These are phyloP conservation scores for Inga laurina DNA, from an alignment of 306 rosid species.

Conservation along the genomic window DNA sequence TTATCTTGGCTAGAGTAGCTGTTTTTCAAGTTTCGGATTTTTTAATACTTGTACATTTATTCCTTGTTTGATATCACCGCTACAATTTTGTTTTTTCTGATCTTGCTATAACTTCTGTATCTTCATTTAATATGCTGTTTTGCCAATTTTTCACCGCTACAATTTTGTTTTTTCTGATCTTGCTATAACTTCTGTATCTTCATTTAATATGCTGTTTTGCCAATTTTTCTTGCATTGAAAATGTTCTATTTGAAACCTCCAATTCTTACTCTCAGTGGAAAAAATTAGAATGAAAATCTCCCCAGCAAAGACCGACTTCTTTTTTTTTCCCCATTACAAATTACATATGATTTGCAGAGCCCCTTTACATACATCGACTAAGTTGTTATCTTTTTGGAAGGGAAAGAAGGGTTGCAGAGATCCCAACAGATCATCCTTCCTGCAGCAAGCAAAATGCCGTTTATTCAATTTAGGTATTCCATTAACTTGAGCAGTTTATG, in stretches of 20 bases:
- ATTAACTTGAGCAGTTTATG: conserved; percentile 7
- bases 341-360: conserved; percentile 61
- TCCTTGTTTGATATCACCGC: too few species aligned
- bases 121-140: not conserved
- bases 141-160: conserved; percentile 1
- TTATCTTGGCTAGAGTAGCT: too few species aligned
- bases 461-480: conserved; percentile 83
- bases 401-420: conserved; percentile 95
- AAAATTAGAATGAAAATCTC: conserved; percentile 20
- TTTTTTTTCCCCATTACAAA: conserved; percentile 26
- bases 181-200: not conserved
- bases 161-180: too few species aligned
- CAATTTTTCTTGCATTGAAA: conserved; percentile 20
- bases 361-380: conserved; percentile 93
- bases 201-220: not conserved
- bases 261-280: not conserved
- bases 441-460: conserved; percentile 98
- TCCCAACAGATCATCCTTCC: conserved; percentile 98
- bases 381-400: conserved; percentile 97
- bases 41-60: too few species aligned
- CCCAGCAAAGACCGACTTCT: not conserved
- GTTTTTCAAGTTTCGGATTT: too few species aligned
- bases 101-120: too few species aligned
- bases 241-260: conserved; percentile 1
- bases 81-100: too few species aligned